Evolutionary conservation across 176 grass and related monocot genomes (phyloP).

Genomic region (Rhipidocladum racemiflorum): DNA sequence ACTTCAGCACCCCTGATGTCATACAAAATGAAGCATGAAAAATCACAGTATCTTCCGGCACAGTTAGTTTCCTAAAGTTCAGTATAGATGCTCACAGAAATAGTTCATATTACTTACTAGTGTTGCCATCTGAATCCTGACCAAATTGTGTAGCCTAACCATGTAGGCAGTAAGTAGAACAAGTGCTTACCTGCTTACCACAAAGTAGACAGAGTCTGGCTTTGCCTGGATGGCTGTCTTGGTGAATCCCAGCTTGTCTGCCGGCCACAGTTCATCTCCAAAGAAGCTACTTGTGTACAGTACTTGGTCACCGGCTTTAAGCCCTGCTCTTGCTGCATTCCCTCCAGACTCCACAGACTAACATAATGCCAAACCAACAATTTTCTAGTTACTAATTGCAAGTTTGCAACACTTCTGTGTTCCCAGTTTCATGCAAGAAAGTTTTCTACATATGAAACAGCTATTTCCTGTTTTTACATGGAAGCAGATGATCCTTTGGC

Average conservation of each 20-base stretch:
- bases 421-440: constrained; percentile 5
- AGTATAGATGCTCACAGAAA: not conserved
- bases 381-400: not conserved
- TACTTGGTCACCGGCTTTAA: constrained; percentile 80
- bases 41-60: not conserved
- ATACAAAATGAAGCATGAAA: not conserved
- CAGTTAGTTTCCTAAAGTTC: constrained; percentile 12
- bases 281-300: constrained; percentile 97
- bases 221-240: constrained; percentile 98
- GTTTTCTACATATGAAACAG: not conserved
- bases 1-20: constrained; percentile 56
- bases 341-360: constrained; percentile 84
- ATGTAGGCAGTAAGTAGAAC: not conserved
- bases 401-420: not conserved
- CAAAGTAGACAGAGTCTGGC: constrained; percentile 93
- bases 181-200: constrained; percentile 68
- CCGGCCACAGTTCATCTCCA: constrained; percentile 92
- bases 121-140: not conserved
- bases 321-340: constrained; percentile 78
- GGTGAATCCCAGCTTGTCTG: constrained; percentile 97
- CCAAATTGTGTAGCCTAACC: not conserved
- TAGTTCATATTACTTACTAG: not conserved
- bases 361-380: constrained; percentile 21
- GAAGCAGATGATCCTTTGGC: not conserved
- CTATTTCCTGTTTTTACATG: not conserved